Base-by-base conservation (phyloP, 139 green algal species). In the Diplosphaera chodatii region DNA sequence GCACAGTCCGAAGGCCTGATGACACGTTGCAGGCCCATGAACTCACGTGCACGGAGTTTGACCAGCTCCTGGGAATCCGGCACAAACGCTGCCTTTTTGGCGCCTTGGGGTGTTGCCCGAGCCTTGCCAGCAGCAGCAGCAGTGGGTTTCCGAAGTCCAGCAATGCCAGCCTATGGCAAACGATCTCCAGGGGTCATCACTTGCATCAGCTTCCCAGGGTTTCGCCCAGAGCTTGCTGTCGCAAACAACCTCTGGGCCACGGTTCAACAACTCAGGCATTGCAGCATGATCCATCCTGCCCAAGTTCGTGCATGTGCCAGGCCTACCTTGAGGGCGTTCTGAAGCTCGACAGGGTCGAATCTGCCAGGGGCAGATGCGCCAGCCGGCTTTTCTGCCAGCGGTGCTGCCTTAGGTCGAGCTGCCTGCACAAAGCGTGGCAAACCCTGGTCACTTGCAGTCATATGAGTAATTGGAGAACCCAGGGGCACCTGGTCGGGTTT, bases 261-360 rank as follows among this genome's bases (percentile, higher is more conserved):
- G n/a, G n/a, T n/a, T n/a, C n/a, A n/a, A n/a, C n/a, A n/a, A n/a
- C n/a, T n/a, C n/a, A n/a, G n/a, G n/a, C n/a, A n/a, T n/a, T n/a
- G n/a, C n/a, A n/a, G n/a, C n/a, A n/a, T n/a, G n/a, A n/a, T n/a
- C n/a, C n/a, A n/a, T n/a, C n/a, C n/a, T n/a, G n/a, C n/a, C n/a
- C n/a, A n/a, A n/a, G n/a, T n/a, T n/a, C n/a, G 37, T 48, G 37
- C 6, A 20, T 10, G 37, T 48, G 37, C 6, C 6, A 18, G 13
- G 13, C 69, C 32, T 30, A 72, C 72, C 73, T 78, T 78, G 74
- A 78, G 74, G 15, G 73, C 73, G 13, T 74, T 32, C 23, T 78
- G 66, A 33, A 78, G 66, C 5, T 40, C 73, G 13, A 63, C 33
- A 0, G 67, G 29, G 25, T 59, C 48, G 16, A 59, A n/a, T 66